Evolutionary conservation across 208 protist species (phyloP).

Genomic region (Leishmania amazonensis): DNA sequence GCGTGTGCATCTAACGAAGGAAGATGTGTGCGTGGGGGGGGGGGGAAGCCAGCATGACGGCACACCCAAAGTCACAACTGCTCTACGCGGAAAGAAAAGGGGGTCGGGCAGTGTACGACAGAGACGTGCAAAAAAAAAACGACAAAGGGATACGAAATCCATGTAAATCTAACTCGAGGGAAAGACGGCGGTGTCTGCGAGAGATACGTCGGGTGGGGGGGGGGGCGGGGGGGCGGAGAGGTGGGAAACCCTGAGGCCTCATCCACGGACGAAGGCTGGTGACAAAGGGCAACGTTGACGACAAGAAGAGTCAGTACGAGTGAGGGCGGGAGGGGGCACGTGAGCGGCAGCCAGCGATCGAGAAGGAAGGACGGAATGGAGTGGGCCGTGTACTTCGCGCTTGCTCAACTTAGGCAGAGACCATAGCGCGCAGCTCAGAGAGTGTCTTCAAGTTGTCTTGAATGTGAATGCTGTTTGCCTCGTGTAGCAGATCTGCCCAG

Average conservation of each 20-base stretch:
- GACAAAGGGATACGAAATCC: background rate
- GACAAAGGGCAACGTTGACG: background rate
- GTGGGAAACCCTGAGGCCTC: background rate
- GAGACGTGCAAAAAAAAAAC: background rate
- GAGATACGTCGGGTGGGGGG: background rate
- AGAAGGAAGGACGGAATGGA: background rate
- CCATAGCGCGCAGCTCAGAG: slow-evolving; percentile 46
- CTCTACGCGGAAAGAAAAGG: background rate
- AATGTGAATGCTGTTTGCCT: slow-evolving; percentile 48
- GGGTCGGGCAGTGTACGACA: background rate
- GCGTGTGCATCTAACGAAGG: background rate
- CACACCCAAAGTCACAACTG: background rate
- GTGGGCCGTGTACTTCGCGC: background rate
- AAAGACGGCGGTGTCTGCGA: background rate
- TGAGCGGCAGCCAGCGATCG: background rate
- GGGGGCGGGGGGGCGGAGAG: background rate
- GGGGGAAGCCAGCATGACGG: background rate
- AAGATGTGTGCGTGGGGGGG: background rate
- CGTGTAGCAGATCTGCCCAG: slow-evolving; percentile 77
- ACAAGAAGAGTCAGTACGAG: background rate
- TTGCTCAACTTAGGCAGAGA: slow-evolving; percentile 7
- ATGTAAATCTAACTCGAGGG: background rate
- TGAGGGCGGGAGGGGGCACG: background rate
- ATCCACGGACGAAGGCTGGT: background rate
- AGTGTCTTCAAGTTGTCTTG: slow-evolving; percentile 52